These are phyloP conservation scores for Nigrospora osmanthi DNA, from an alignment of 2,329 filamentous ascomycete genomes.

Conservation along the genomic window DNA sequence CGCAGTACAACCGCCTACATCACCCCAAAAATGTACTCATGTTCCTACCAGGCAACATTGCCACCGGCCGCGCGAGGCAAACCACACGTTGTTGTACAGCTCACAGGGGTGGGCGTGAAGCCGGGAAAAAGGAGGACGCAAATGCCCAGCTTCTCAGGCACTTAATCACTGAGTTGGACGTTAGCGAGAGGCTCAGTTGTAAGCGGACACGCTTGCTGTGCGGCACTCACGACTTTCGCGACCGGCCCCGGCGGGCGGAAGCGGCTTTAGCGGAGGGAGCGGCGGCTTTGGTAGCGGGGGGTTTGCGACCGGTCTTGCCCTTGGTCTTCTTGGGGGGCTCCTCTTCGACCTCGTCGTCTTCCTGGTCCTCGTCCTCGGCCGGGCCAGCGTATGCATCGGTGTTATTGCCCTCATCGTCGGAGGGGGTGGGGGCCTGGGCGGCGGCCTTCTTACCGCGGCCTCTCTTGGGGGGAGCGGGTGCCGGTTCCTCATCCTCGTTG, in stretches of 20 bases:
- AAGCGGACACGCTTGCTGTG: background rate
- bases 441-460: constrained; percentile 18
- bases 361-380: constrained; percentile 5
- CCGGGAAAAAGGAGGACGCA: too few species aligned
- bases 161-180: background rate
- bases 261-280: background rate
- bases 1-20: too few species aligned
- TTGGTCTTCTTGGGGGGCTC: constrained; percentile 11
- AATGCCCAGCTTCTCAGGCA: too few species aligned
- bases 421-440: constrained; percentile 17
- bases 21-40: too few species aligned
- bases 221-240: constrained; percentile 1
- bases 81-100: too few species aligned
- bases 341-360: constrained; percentile 3
- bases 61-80: too few species aligned
- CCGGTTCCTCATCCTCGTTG: constrained; percentile 15
- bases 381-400: background rate
- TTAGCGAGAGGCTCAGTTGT: background rate
- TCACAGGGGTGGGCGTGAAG: too few species aligned
- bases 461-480: constrained; percentile 17
- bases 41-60: too few species aligned
- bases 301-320: constrained; percentile 13
- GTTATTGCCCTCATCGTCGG: constrained; percentile 7
- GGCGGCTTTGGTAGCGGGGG: constrained; percentile 3
- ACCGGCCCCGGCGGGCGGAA: constrained; percentile 2